Evolutionary conservation across 2,329 filamentous ascomycete genomes (phyloP).

Genomic region (Fusarium zealandicum): DNA sequence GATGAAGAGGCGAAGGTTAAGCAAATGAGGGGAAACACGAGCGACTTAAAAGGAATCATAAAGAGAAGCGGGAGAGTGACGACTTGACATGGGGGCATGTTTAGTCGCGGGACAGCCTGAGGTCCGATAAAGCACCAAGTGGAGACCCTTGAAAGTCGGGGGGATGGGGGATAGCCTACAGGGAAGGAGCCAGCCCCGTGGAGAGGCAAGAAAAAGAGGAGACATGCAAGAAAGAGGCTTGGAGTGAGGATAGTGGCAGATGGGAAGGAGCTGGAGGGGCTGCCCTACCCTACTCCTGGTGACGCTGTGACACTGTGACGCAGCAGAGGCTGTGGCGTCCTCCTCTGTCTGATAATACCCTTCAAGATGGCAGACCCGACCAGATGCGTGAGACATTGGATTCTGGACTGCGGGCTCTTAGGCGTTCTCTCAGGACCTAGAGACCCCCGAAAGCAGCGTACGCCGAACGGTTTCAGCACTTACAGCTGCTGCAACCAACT

Average conservation of each 20-base stretch:
- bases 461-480: neutral
- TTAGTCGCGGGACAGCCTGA: constrained; percentile 21
- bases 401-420: too few relatives aligned
- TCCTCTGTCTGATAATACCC: neutral
- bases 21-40: constrained; percentile 24
- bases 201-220: constrained; percentile 22
- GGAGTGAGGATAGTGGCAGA: neutral
- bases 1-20: constrained; percentile 12
- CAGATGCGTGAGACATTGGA: neutral
- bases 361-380: neutral
- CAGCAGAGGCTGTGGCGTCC: constrained; percentile 9
- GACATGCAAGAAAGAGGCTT: constrained; percentile 9
- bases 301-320: constrained; percentile 31
- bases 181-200: neutral
- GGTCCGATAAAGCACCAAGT: constrained; percentile 29
- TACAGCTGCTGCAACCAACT: constrained; percentile 14
- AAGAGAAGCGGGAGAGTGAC: constrained; percentile 13
- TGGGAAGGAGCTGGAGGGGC: constrained; percentile 15
- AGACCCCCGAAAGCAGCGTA: neutral
- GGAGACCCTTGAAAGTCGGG: constrained; percentile 27
- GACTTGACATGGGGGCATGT: constrained; percentile 22
- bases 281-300: constrained; percentile 19
- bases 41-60: constrained; percentile 24
- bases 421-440: neutral
- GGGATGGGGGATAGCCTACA: constrained; percentile 25